Conservation (phyloP, 1,284 basidiomycete species). For the Heterobasidion irregulare region DNA sequence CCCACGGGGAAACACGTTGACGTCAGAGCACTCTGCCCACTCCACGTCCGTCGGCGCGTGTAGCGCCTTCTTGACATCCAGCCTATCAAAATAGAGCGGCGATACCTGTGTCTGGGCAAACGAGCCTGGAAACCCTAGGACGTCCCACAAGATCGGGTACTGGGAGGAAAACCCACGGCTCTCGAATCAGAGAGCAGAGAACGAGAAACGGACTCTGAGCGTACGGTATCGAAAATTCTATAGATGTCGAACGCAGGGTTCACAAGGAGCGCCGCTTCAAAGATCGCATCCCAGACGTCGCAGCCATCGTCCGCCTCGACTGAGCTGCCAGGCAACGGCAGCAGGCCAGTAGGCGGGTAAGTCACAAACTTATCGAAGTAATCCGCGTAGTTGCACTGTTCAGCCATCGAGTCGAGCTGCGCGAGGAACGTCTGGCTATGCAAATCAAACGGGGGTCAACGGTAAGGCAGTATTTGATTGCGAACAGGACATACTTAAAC, state of each 20-base stretch:
- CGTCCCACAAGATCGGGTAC: slow-evolving; percentile 64
- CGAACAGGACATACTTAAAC: neutral
- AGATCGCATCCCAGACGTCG: slow-evolving; percentile 59
- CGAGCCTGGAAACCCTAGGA: slow-evolving; percentile 71
- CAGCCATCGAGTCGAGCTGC: slow-evolving; percentile 3
- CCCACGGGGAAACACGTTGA: slow-evolving; percentile 51
- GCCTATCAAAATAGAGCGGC: slow-evolving; percentile 57
- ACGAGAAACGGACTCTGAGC: slow-evolving; percentile 10
- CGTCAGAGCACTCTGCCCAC: slow-evolving; percentile 58
- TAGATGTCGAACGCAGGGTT: slow-evolving; percentile 77
- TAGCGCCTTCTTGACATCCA: slow-evolving; percentile 65
- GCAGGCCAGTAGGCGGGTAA: slow-evolving; percentile 4
- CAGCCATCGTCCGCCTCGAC: slow-evolving; percentile 39
- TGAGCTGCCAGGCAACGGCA: slow-evolving; percentile 31
- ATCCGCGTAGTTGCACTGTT: slow-evolving; percentile 3
- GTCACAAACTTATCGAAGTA: slow-evolving; percentile 6
- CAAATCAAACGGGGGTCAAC: neutral
- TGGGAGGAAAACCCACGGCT: slow-evolving; percentile 7
- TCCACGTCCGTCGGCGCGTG: slow-evolving; percentile 56
- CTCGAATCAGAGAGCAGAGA: neutral
- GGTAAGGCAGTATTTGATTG: neutral
- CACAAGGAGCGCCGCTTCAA: slow-evolving; percentile 45
- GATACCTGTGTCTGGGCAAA: slow-evolving; percentile 38
- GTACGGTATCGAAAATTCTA: slow-evolving; percentile 59
- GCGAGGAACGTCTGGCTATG: slow-evolving; percentile 6